A percentile compares a stretch with the other conserved stretches of the same genome.
Evolutionary conservation across 768 basidiomycete species (phyloP).

Genomic region (Russula sp.): DNA sequence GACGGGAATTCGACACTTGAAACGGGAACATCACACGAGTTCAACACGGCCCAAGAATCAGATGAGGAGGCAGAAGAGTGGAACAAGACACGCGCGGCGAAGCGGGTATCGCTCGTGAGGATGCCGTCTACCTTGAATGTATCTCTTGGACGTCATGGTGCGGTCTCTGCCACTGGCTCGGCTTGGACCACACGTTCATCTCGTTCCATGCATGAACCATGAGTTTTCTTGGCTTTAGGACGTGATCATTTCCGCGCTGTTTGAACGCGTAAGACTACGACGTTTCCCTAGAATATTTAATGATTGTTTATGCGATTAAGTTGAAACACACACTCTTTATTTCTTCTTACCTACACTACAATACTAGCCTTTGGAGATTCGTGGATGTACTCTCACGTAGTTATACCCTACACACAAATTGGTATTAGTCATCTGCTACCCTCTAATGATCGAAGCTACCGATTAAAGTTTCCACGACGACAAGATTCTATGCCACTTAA

Average conservation of each 20-base stretch:
- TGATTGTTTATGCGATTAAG: constrained; percentile 7
- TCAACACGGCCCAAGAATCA: constrained; percentile 39
- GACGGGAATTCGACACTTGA: constrained; percentile 9
- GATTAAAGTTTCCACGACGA: constrained; percentile 6
- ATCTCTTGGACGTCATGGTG: constrained; percentile 24
- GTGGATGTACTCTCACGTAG: constrained; percentile 1
- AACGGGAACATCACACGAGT: constrained; percentile 33
- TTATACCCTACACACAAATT: constrained; percentile 5
- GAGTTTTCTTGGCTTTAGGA: neutral
- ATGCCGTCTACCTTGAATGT: constrained; percentile 52
- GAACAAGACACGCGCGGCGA: constrained; percentile 79
- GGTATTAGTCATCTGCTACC: constrained; percentile 3
- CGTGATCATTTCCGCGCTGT: neutral
- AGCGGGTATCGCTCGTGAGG: constrained; percentile 76
- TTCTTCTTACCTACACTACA: neutral
- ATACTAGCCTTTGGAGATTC: neutral
- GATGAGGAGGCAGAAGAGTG: constrained; percentile 83
- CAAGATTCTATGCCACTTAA: neutral
- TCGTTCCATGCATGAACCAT: constrained; percentile 2
- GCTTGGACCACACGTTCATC: constrained; percentile 4
- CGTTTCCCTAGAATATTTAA: constrained; percentile 15
- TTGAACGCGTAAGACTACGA: neutral
- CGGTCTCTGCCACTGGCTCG: constrained; percentile 3
- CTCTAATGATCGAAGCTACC: neutral
- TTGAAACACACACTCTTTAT: neutral